Base-by-base conservation (phyloP, 1,284 basidiomycete species). In the Trichosporon ovoides region DNA sequence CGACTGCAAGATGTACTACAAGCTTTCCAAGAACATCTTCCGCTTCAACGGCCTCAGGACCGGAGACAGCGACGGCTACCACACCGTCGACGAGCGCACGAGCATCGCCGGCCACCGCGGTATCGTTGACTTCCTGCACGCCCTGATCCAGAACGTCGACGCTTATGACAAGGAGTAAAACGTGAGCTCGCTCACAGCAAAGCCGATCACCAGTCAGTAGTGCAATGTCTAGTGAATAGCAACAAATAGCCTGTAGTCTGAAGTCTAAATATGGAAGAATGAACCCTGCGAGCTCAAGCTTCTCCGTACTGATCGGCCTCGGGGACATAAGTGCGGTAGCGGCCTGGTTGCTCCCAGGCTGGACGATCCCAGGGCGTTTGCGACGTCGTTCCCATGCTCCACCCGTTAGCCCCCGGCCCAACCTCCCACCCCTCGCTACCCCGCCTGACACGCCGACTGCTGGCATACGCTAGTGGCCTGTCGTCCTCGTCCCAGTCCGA, bases 391-490 rank as follows among this genome's bases (percentile, higher is more conserved):
- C 48, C 28, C 2, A 43, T 46, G 7, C 18, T 35, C 22, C 9
- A 20, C 12, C 40, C 22, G n/a, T 18, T 33, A 34, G 37, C 22
- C 3, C 49, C 55, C 2, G 75, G 38, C 78, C 65, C 81, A 51
- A 89, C 83, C 69, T 91, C 88, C 66, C 84, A 87, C 4, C 88
- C 88, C 77, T 91, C 89, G 16, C 87, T 89, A 16, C 88, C 88
- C 38, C 83, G 77, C 54, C 89, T 79, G 38, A 88, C 67, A 3
- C 55, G 55, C 5, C 59, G 43, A 14, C 57, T 56, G 11, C 49
- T 35, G 1, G 56, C 54, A 43, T 63, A 60, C 9, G 62, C 62
- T 22, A 59, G 52, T 13, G 55, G 57, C 18, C 37, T n/a, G 33
- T 62, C 68, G 20, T 70, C 69, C 19, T 78, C 76, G 57, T 79